phyloP scores from a whole-genome alignment of 768 basidiomycete genomes.

The Favolaschia claudopus region DNA sequence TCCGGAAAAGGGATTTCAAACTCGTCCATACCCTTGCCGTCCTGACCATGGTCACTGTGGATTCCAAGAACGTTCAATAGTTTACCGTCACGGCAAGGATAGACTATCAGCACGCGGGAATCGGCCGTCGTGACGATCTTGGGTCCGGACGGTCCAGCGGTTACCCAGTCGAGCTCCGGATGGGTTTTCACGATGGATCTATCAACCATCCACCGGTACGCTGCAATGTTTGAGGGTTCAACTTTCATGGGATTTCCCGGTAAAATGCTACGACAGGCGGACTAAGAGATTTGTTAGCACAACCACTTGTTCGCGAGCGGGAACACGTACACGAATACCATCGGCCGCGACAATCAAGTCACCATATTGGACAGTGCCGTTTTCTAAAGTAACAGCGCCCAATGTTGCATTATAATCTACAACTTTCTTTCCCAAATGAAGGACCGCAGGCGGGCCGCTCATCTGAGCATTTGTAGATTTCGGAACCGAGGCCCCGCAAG shows the following conservation, averaged over 20 bases:
- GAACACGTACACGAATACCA: conserved; percentile 18
- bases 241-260: conserved; percentile 13
- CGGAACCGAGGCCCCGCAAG: too few relatives aligned
- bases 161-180: conserved; percentile 24
- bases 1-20: not conserved
- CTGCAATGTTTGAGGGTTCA: conserved; percentile 15
- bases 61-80: conserved; percentile 17
- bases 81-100: conserved; percentile 16
- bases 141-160: too few relatives aligned
- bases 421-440: conserved; percentile 10
- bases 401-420: conserved; percentile 10
- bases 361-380: not conserved
- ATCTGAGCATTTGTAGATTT: not conserved
- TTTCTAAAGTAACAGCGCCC: conserved; percentile 1
- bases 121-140: not conserved
- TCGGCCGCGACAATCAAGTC: conserved; percentile 23
- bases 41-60: conserved; percentile 18
- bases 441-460: conserved; percentile 1
- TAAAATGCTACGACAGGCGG: conserved; percentile 11
- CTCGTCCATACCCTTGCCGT: conserved; percentile 13
- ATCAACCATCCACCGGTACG: conserved; percentile 18
- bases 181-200: conserved; percentile 6
- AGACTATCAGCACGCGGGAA: conserved; percentile 17
- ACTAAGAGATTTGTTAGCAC: too few relatives aligned
- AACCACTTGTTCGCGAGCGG: too few relatives aligned